Conservation (phyloP, 1,139 yeast species). For the Geotrichum candidum region DNA sequence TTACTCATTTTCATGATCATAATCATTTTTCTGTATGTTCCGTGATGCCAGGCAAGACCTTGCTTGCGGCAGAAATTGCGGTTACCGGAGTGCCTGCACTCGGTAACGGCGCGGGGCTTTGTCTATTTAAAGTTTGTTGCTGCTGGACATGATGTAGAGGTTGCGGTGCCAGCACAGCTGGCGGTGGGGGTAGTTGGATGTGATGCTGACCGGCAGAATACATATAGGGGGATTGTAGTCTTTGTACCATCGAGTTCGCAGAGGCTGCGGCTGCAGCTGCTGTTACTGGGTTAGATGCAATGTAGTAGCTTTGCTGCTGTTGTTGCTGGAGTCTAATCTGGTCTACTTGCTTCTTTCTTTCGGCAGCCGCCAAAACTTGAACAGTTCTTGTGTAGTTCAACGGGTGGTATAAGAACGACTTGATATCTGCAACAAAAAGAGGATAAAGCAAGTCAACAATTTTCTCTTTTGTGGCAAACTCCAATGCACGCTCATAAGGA, state of each 20-base stretch:
- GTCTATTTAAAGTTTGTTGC: conserved; percentile 1
- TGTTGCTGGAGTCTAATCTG: conserved; percentile 23
- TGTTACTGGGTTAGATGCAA: conserved; percentile 15
- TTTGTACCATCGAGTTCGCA: conserved; percentile 11
- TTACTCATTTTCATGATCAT: not conserved
- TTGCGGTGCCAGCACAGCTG: conserved; percentile 1
- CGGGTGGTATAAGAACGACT: conserved; percentile 29
- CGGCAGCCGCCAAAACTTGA: conserved; percentile 37
- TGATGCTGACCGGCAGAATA: conserved; percentile 8
- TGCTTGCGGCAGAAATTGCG: conserved; percentile 8
- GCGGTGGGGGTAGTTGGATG: conserved; percentile 3
- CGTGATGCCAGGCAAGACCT: not conserved
- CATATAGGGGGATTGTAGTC: conserved; percentile 15
- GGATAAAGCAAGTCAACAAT: conserved; percentile 84
- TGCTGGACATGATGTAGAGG: conserved; percentile 1
- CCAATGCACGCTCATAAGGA: conserved; percentile 86
- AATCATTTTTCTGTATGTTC: not conserved
- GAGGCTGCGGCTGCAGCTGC: conserved; percentile 14
- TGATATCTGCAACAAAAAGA: conserved; percentile 69
- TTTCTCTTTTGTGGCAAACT: conserved; percentile 84
- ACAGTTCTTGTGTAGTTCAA: conserved; percentile 34
- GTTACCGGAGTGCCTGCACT: conserved; percentile 4
- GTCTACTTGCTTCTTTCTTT: conserved; percentile 29
- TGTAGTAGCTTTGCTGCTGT: conserved; percentile 11
- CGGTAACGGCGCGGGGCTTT: not conserved